Evolutionary conservation across 2,329 filamentous ascomycete species (phyloP).

Genomic region (Ophiostoma triangulosporum): DNA sequence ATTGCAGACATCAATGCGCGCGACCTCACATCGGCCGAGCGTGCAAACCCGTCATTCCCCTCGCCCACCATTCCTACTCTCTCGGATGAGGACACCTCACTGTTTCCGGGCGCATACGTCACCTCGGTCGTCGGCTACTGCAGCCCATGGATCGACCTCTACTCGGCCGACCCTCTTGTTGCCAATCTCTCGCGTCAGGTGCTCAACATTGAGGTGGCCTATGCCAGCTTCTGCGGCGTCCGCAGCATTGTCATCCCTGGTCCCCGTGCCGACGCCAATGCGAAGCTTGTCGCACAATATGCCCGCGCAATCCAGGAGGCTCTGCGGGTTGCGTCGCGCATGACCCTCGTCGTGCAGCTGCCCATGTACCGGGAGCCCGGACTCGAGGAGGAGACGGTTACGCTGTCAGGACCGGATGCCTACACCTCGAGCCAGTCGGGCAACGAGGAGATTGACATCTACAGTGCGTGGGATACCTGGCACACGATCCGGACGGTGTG

Average conservation of each 20-base stretch:
- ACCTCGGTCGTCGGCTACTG: slow-evolving; percentile 63
- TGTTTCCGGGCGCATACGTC: slow-evolving; percentile 54
- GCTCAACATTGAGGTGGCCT: slow-evolving; percentile 79
- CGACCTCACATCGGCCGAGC: slow-evolving; percentile 23
- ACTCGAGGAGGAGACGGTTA: slow-evolving; percentile 36
- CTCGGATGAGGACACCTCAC: slow-evolving; percentile 63
- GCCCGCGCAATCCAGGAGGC: slow-evolving; percentile 73
- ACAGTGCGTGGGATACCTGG: slow-evolving; percentile 87
- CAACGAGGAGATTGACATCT: slow-evolving; percentile 48
- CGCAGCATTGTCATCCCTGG: slow-evolving; percentile 72
- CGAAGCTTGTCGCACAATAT: slow-evolving; percentile 55
- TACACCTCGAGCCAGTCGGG: slow-evolving; percentile 20
- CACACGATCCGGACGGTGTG: slow-evolving; percentile 73
- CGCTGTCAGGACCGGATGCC: slow-evolving; percentile 33
- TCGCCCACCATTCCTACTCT: slow-evolving; percentile 52
- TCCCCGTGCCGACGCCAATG: slow-evolving; percentile 43
- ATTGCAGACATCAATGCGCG: slow-evolving; percentile 28
- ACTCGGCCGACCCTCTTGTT: slow-evolving; percentile 68
- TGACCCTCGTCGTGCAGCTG: slow-evolving; percentile 69
- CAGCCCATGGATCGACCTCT: slow-evolving; percentile 89
- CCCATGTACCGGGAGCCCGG: slow-evolving; percentile 69
- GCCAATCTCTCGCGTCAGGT: slow-evolving; percentile 81
- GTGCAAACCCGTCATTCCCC: slow-evolving; percentile 31
- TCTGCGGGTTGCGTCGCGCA: slow-evolving; percentile 57
- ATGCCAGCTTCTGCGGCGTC: slow-evolving; percentile 89